A percentile compares a stretch with the other conserved stretches of the same genome.
These are phyloP conservation scores for Xylariomycetidae sp. DNA, from an alignment of 2,329 filamentous ascomycete species.

Conservation along the genomic window DNA sequence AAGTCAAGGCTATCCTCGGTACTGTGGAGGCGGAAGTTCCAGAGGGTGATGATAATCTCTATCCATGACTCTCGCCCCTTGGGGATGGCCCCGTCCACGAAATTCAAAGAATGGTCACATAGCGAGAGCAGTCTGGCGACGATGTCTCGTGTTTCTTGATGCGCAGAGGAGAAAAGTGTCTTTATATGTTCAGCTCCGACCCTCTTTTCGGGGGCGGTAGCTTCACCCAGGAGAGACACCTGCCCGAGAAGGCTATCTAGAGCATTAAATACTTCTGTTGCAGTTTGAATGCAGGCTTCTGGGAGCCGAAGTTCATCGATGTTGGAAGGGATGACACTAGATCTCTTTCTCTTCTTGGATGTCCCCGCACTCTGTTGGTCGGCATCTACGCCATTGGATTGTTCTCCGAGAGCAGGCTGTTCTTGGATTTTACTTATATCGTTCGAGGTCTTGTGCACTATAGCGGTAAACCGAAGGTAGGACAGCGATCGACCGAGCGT, in stretches of 20 bases:
- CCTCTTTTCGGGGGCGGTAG: conserved; percentile 33
- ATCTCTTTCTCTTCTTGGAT: conserved; percentile 37
- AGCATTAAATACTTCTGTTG: conserved; percentile 43
- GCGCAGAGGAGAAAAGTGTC: conserved; percentile 49
- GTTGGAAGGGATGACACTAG: conserved; percentile 31
- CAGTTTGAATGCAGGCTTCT: conserved; percentile 40
- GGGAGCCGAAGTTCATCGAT: conserved; percentile 35
- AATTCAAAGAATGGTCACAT: conserved; percentile 36
- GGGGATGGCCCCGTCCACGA: conserved; percentile 25
- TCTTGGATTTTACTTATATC: conserved; percentile 40
- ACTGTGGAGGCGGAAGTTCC: conserved; percentile 51
- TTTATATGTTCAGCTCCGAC: conserved; percentile 56
- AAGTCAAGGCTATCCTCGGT: conserved; percentile 44
- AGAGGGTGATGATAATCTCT: conserved; percentile 39
- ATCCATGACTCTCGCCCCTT: conserved; percentile 44
- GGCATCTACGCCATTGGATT: conserved; percentile 7
- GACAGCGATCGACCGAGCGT: conserved; percentile 67
- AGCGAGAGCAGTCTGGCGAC: conserved; percentile 41
- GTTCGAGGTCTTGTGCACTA: conserved; percentile 62
- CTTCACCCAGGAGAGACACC: conserved; percentile 30
- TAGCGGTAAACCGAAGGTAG: conserved; percentile 61
- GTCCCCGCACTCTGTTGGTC: conserved; percentile 25
- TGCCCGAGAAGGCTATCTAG: conserved; percentile 43
- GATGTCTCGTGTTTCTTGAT: conserved; percentile 41
- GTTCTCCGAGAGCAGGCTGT: conserved; percentile 3